These are phyloP conservation scores for Rhynchosporium secalis DNA, from an alignment of 2,329 filamentous ascomycete species.

Conservation along the genomic window DNA sequence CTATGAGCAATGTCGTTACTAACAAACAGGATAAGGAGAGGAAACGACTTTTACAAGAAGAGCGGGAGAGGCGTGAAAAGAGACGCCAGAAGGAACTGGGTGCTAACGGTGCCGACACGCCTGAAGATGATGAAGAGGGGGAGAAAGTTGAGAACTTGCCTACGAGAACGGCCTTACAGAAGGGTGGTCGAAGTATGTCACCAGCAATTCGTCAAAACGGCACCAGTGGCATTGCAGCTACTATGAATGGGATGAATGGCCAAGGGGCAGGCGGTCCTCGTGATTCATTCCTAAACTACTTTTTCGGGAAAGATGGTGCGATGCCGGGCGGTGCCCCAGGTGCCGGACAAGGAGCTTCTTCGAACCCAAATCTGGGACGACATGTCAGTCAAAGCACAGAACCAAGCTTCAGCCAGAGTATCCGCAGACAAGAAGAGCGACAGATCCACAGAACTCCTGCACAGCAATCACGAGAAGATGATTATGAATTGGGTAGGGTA, in stretches of 20 bases:
- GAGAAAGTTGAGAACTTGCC: slow-evolving; percentile 59
- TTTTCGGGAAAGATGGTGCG: slow-evolving; percentile 89
- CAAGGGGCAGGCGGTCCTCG: slow-evolving; percentile 63
- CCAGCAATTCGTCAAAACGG: slow-evolving; percentile 74
- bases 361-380: slow-evolving; percentile 49
- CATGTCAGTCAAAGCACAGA: slow-evolving; percentile 80
- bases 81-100: slow-evolving; percentile 81
- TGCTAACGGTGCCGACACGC: slow-evolving; percentile 70
- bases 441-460: slow-evolving; percentile 45
- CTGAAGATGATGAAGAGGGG: slow-evolving; percentile 58
- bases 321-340: slow-evolving; percentile 45
- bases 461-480: slow-evolving; percentile 50
- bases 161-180: slow-evolving; percentile 52
- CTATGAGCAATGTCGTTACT: slow-evolving; percentile 95
- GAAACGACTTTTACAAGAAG: slow-evolving; percentile 75
- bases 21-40: slow-evolving; percentile 94
- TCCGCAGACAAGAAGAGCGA: slow-evolving; percentile 66
- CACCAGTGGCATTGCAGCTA: slow-evolving; percentile 57
- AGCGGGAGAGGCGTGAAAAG: slow-evolving; percentile 82
- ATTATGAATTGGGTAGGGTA: slow-evolving; percentile 38
- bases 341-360: slow-evolving; percentile 41
- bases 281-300: slow-evolving; percentile 97
- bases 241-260: slow-evolving; percentile 64
- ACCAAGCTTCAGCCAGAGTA: slow-evolving; percentile 79
- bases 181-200: slow-evolving; percentile 75